Base-by-base conservation (phyloP, 257 asterid species). In the Misopates orontium region DNA sequence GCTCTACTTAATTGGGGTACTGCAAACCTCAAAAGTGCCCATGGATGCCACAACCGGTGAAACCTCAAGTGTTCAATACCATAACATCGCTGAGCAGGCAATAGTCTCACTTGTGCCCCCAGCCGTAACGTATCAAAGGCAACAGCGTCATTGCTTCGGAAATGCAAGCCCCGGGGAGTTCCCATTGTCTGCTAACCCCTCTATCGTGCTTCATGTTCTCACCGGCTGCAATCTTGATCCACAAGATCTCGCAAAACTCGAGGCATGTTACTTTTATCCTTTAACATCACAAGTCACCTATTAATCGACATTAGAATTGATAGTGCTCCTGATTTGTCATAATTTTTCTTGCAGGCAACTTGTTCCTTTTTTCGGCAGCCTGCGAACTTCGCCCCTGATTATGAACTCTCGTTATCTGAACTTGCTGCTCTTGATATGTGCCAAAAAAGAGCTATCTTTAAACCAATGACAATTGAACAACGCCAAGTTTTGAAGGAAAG, bases 381-480 rank as follows among this genome's bases (percentile, higher is more conserved):
- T 69, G 99, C 99, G 8, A 73, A 81, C 60, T 87, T 86, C 22
- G 69, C 87, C 75, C 99, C 99, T 15, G 91, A 88, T 73, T 59
- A 70, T 41, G 85, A 82, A 81, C 99, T 95, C 76, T 95, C 95
- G 2, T 57, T 95, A 73, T 87, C 98, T 3, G 99, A 95, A 91
- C 95, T 95, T 45, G 99, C 99, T 0, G 99, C 99, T 73, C 89
- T 91, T 11, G 98, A 95, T 73, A 85, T 95, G 98, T 95, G 99
- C 83, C 91, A 75, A 68, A 82, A 83, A 75, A 88, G 99, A 66
- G 98, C 96, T 64, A 76, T 88, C 52, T 95, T 95, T 79, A 88
- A 85, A 75, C 96, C 96, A 14, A 84, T 95, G 99, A 84, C 83
- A 2, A 56, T 73, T 12, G 93, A 82, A 39, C 81, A 95, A 67